Conservation (phyloP, 164 flowering plant genomes). For the Chloranthus sessilifolius region DNA sequence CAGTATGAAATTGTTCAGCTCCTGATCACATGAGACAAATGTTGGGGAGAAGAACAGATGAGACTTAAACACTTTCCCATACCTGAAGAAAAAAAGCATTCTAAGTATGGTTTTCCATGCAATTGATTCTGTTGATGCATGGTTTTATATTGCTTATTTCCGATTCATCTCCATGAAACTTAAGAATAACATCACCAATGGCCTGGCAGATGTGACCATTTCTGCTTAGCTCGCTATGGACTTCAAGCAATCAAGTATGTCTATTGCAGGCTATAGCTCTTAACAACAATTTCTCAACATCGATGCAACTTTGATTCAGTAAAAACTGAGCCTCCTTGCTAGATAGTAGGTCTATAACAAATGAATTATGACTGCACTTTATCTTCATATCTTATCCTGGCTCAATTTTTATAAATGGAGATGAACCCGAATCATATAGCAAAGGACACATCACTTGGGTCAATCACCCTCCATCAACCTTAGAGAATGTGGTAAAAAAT, state of each 20-base stretch:
- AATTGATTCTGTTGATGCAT: too few species aligned
- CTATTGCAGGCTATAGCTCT: constrained; percentile 76
- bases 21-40: too few species aligned
- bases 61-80: too few species aligned
- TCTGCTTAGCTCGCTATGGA: constrained; percentile 63
- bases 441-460: too few species aligned
- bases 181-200: constrained; percentile 67
- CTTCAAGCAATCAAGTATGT: constrained; percentile 89
- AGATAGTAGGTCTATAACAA: constrained; percentile 76
- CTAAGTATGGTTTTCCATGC: too few species aligned
- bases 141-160: too few species aligned
- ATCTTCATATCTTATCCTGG: constrained; percentile 85
- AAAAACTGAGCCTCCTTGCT: constrained; percentile 82
- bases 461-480: too few species aligned
- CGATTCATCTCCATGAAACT: constrained; percentile 41
- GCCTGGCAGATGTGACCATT: constrained; percentile 62
- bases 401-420: constrained; percentile 82
- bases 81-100: too few species aligned
- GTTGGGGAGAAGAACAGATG: too few species aligned
- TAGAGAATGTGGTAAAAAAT: too few species aligned
- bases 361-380: constrained; percentile 75
- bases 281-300: constrained; percentile 81
- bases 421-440: constrained; percentile 54
- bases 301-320: constrained; percentile 82
- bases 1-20: too few species aligned